phyloP scores from a whole-genome alignment of 164 flowering plant genomes.

The Echeveria elegans region DNA sequence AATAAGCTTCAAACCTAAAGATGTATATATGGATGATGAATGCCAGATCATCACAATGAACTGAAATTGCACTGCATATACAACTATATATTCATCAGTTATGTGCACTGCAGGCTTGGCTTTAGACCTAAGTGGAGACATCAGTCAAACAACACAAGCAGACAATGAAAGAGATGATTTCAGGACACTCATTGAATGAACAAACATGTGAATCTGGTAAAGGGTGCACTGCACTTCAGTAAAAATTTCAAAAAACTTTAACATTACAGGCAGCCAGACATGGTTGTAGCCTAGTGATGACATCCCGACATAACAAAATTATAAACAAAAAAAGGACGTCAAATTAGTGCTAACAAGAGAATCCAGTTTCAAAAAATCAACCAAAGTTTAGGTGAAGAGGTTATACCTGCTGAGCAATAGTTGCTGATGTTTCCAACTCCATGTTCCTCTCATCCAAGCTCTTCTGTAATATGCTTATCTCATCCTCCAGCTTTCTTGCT shows the following conservation, averaged over 20 bases:
- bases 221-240: neutral
- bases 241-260: neutral
- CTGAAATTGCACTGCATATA: too few species aligned
- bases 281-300: neutral
- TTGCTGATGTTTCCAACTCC: slow-evolving; percentile 47
- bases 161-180: neutral
- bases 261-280: neutral
- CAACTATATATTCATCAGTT: neutral
- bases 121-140: neutral
- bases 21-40: too few species aligned
- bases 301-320: neutral
- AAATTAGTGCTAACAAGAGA: too few species aligned
- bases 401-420: slow-evolving; percentile 47
- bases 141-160: neutral
- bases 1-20: too few species aligned
- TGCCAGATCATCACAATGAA: too few species aligned
- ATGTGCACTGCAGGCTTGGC: neutral
- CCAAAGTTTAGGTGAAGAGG: neutral
- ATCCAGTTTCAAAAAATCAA: neutral
- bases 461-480: slow-evolving; percentile 44
- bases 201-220: neutral
- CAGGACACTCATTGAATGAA: neutral
- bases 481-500: slow-evolving; percentile 65
- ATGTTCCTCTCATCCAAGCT: slow-evolving; percentile 63
- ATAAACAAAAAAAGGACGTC: too few species aligned